Conservation (phyloP, 192 early-diverging fungal species). For the Backusella sp. region DNA sequence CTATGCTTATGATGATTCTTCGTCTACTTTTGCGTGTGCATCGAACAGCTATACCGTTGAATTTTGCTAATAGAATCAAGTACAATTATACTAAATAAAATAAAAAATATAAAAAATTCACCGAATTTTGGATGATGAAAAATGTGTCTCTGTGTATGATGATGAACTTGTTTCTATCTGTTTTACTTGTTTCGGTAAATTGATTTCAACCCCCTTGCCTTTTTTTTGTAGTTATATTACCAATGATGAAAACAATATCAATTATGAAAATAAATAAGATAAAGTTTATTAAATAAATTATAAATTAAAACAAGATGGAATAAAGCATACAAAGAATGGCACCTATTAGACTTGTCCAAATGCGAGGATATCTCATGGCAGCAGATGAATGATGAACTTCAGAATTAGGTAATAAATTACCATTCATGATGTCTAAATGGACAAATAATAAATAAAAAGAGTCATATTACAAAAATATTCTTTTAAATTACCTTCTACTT, state of each 20-base stretch:
- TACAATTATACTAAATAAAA: not conserved
- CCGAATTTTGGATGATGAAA: not conserved
- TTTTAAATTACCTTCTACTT: slow-evolving; percentile 3
- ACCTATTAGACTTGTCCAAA: not conserved
- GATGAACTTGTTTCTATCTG: not conserved
- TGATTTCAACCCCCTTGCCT: not conserved
- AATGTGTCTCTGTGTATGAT: not conserved
- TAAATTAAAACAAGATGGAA: not conserved
- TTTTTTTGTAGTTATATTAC: not conserved
- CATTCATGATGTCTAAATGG: slow-evolving; percentile 12
- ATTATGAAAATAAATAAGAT: not conserved
- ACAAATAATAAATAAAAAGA: not conserved
- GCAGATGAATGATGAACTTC: not conserved
- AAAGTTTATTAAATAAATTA: not conserved
- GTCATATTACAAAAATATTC: too few species aligned
- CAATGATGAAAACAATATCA: not conserved
- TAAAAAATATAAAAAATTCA: not conserved
- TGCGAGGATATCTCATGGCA: not conserved
- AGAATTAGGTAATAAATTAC: slow-evolving; percentile 13
- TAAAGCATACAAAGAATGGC: not conserved
- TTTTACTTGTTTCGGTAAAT: not conserved
- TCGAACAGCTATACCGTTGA: slow-evolving; percentile 10
- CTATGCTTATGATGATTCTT: slow-evolving; percentile 38
- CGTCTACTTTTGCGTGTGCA: slow-evolving; percentile 18
- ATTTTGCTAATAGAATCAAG: slow-evolving; percentile 1